Evolutionary conservation across 257 asterid species (phyloP).

Genomic region (Solanum ossicruentum): DNA sequence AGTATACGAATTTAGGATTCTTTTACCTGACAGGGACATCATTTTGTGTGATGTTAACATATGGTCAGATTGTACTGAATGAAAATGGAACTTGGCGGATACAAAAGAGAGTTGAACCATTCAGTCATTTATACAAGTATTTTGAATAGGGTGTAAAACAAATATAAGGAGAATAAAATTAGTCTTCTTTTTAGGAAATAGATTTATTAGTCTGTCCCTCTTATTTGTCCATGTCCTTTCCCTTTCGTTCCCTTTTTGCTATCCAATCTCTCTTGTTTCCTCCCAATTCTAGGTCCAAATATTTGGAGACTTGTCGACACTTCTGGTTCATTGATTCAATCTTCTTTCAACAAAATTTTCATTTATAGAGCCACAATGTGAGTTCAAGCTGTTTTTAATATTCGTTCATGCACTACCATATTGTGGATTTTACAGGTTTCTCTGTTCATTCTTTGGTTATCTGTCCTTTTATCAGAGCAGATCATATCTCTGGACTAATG

Average conservation of each 20-base stretch:
- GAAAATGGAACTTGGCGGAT: neutral
- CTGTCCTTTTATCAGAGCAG: neutral
- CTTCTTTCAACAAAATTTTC: neutral
- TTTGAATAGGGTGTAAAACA: neutral
- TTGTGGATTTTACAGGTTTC: neutral
- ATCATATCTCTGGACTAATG: neutral
- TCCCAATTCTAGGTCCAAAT: neutral
- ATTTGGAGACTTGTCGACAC: neutral
- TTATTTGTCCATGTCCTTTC: neutral
- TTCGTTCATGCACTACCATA: neutral
- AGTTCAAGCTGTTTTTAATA: neutral
- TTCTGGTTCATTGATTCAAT: neutral
- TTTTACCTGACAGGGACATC: neutral
- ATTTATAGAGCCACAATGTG: neutral
- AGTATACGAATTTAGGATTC: neutral
- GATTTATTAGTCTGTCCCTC: neutral
- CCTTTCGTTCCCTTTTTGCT: neutral
- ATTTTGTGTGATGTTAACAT: neutral
- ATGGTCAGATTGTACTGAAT: neutral
- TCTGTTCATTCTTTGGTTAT: neutral
- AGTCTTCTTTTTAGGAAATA: neutral
- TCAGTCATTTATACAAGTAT: neutral
- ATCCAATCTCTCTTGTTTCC: neutral
- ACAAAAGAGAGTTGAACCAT: neutral
- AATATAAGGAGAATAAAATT: neutral